Conservation (phyloP, 73 alveolate species). For the Paraurostyla sp. region DNA sequence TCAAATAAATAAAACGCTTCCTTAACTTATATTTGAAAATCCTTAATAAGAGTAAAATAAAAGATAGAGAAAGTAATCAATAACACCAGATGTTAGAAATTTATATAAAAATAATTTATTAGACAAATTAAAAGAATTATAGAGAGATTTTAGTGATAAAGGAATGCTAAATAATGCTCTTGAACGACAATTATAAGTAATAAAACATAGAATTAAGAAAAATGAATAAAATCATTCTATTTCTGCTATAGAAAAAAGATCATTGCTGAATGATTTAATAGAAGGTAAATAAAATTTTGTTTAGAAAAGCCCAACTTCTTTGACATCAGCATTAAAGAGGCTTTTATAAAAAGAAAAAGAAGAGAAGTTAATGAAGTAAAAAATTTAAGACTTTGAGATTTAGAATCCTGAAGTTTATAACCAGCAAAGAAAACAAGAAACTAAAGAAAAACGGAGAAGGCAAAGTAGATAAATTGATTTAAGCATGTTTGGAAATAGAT, state of each 20-base stretch:
- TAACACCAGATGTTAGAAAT: conserved; percentile 19
- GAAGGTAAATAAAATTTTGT: too few relatives aligned
- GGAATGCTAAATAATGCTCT: neutral
- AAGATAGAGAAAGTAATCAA: neutral
- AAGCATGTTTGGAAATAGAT: neutral
- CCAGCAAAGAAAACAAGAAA: neutral
- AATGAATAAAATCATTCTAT: neutral
- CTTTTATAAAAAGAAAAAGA: neutral
- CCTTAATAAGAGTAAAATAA: neutral
- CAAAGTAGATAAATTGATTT: neutral
- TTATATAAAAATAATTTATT: neutral
- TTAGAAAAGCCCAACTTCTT: conserved; percentile 4
- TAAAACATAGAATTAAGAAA: neutral
- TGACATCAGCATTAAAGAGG: neutral
- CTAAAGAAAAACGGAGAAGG: neutral
- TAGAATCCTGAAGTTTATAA: neutral
- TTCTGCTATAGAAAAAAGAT: neutral
- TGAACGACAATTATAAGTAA: neutral
- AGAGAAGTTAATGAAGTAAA: neutral
- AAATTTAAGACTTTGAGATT: neutral
- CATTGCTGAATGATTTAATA: neutral
- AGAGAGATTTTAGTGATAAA: conserved; percentile 6
- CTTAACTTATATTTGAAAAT: neutral
- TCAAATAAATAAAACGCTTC: neutral
- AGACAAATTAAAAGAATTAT: neutral